These are phyloP conservation scores for Monosporascus sp. DNA, from an alignment of 2,329 filamentous ascomycete species.

Conservation along the genomic window DNA sequence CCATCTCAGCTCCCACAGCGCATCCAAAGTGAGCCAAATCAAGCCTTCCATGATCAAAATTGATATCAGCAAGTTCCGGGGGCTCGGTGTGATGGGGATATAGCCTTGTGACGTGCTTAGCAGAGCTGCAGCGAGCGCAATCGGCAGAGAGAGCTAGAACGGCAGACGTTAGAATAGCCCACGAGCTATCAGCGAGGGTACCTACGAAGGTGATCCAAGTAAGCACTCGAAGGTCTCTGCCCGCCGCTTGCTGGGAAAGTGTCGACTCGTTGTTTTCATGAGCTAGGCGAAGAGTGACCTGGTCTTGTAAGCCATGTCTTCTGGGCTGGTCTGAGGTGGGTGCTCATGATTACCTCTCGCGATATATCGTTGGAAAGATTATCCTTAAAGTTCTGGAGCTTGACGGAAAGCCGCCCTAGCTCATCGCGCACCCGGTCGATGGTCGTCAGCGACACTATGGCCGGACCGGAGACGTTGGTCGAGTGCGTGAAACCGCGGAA, in stretches of 20 bases:
- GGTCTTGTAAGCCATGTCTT: background rate
- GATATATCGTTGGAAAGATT: background rate
- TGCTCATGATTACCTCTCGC: background rate
- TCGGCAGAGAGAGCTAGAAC: background rate
- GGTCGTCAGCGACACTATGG: background rate
- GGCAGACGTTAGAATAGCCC: background rate
- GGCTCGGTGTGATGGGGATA: constrained; percentile 5
- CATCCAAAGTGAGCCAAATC: background rate
- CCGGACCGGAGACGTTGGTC: background rate
- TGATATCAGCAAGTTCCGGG: background rate
- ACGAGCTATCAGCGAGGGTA: background rate
- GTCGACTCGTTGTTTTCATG: constrained; percentile 7
- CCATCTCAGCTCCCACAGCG: background rate
- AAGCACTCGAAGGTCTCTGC: constrained; percentile 3
- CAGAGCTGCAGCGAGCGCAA: background rate
- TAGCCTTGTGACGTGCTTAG: constrained; percentile 7
- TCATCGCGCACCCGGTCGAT: background rate
- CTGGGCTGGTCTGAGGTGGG: background rate
- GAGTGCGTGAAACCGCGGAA: background rate
- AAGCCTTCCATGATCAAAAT: background rate
- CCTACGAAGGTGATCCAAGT: constrained; percentile 11
- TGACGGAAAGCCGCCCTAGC: background rate
- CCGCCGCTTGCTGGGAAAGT: constrained; percentile 2
- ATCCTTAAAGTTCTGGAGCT: background rate
- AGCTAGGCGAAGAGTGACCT: constrained; percentile 5